Conservation (phyloP, 2,329 filamentous ascomycete genomes). For the Xylariaceae sp. region DNA sequence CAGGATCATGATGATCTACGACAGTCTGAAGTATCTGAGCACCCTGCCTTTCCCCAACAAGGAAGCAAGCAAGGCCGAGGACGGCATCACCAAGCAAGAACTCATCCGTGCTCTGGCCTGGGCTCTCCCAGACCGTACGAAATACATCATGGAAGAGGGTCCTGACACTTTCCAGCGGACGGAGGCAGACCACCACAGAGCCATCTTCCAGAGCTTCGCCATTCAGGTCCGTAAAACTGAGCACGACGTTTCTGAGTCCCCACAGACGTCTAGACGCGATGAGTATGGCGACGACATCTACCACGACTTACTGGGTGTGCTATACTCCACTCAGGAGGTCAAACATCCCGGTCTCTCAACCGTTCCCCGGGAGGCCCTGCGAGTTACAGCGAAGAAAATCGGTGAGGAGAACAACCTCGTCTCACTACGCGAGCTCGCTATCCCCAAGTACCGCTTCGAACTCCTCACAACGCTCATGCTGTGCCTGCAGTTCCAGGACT, state of each 20-base stretch:
- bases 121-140: constrained; percentile 13
- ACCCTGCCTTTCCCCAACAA: constrained; percentile 14
- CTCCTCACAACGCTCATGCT: background rate
- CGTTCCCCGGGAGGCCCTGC: constrained; percentile 13
- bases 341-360: constrained; percentile 3
- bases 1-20: constrained; percentile 11
- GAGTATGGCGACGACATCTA: constrained; percentile 22
- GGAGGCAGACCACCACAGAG: constrained; percentile 14
- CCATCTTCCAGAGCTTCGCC: constrained; percentile 22
- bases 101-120: constrained; percentile 15
- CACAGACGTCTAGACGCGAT: constrained; percentile 13
- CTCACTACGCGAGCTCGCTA: background rate
- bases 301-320: constrained; percentile 19
- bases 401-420: background rate
- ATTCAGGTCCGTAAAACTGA: background rate
- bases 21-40: constrained; percentile 15
- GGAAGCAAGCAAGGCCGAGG: background rate
- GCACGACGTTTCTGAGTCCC: background rate
- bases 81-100: constrained; percentile 7
- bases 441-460: background rate
- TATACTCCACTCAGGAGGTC: constrained; percentile 17
- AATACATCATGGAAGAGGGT: constrained; percentile 12
- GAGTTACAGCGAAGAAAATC: constrained; percentile 9
- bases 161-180: constrained; percentile 14
- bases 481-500: background rate